phyloP scores from a whole-genome alignment of 495 filamentous ascomycete species.

The Lichenothelia convexa region DNA sequence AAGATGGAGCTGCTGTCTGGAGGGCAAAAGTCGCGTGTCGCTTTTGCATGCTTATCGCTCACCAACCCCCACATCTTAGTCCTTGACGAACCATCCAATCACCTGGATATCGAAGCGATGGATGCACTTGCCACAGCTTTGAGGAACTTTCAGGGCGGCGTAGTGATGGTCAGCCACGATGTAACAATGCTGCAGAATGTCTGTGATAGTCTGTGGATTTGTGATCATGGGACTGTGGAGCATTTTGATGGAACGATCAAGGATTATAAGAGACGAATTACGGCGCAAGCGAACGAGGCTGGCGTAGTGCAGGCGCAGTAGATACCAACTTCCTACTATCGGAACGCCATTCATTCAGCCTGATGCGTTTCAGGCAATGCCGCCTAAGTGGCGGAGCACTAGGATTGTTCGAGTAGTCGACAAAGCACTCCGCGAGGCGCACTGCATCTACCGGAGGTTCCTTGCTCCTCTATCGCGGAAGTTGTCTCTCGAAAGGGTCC shows the following conservation, averaged over 20 bases:
- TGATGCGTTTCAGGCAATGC: too few species aligned
- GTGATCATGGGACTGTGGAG: slow-evolving; percentile 86
- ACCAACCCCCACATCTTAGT: slow-evolving; percentile 93
- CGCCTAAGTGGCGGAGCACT: too few species aligned
- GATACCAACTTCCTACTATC: too few species aligned
- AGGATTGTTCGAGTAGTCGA: too few species aligned
- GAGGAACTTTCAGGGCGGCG: slow-evolving; percentile 74
- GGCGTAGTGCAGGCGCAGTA: slow-evolving; percentile 50
- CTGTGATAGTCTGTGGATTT: slow-evolving; percentile 89
- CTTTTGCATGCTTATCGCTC: slow-evolving; percentile 84
- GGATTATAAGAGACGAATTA: slow-evolving; percentile 94
- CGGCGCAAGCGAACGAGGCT: slow-evolving; percentile 67
- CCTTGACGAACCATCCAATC: slow-evolving; percentile 95
- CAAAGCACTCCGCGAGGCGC: too few species aligned
- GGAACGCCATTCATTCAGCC: too few species aligned
- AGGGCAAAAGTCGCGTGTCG: slow-evolving; percentile 95
- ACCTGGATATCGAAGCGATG: slow-evolving; percentile 99
- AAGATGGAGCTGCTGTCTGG: slow-evolving; percentile 90
- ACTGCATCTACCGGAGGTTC: slow-evolving; percentile 1
- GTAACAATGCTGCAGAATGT: slow-evolving; percentile 97
- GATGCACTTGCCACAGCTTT: slow-evolving; percentile 78
- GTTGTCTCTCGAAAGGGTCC: too few species aligned
- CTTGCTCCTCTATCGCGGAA: too few species aligned
- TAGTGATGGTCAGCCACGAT: slow-evolving; percentile 97
- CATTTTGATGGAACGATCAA: slow-evolving; percentile 90